Evolutionary conservation across 1,139 yeast species (phyloP), one percentile per base, ranked within the genome.

Genomic region (Candida dubliniensis): DNA sequence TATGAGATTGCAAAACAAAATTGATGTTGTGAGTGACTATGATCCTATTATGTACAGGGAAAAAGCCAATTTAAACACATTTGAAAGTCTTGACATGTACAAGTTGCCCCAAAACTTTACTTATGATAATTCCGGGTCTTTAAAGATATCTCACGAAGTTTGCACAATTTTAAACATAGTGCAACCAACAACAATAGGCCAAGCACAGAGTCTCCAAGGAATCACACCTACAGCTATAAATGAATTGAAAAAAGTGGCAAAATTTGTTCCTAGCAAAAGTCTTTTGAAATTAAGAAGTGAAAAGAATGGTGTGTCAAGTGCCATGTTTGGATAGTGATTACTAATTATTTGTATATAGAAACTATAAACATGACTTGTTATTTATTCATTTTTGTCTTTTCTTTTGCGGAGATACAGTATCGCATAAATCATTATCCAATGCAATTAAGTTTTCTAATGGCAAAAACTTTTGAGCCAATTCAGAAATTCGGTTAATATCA

Each of bases 181-280:
- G 11, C 86, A 88, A 50, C 99, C 99, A 0, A 80, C 79, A 45
- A 93, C 97, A 0, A 80, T 93, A 40, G 98, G 98, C 0, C 98
- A 93, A 60, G 98, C 98, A 0, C 76, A 96, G 58, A 75, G 98
- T 53, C 86, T 91, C 13, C 96, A 93, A 58, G 98, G 99, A 0
- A 84, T 93, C 1, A 93, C 98, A 0, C 96, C 98, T 0, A 88
- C 90, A 1, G 85, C 91, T 0, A 69, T 84, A 2, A 84, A 84
- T 55, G 90, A 84, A 54, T 70, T 86, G 34, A 84, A 80, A 51
- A 72, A 70, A 47, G 57, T 74, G 43, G 76, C 72, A 3, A 65
- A 60, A 31, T 31, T 37, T 13, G 34, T 30, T 30, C 32, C 32
- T 11, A 30, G 14, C 7, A 14, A 30, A 30, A 12, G 32, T n/a